Base-by-base conservation (phyloP, 108 stramenopile species). In the Cyclotella baltica region DNA sequence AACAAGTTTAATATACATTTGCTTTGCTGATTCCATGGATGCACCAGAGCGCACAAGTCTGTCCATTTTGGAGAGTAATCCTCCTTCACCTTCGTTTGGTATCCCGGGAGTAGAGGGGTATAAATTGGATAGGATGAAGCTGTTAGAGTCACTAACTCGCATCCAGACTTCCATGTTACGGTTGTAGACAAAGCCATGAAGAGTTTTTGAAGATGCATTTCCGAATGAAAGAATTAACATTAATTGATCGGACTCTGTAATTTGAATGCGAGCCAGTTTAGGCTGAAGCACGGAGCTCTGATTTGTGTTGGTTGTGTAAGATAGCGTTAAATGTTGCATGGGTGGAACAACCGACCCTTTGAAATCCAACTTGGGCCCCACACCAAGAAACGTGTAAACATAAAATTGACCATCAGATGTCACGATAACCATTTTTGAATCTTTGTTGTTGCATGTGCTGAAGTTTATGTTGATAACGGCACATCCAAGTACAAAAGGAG, bases 71-170 rank as follows among this genome's bases (percentile, higher is more conserved):
- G 86, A 74, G n/a, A 94, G 83, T 15, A 76, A 61, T 11, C 92
- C 92, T 23, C 28, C 20, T 48, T 76, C 29, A 27, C 46, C 53
- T 61, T 52, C 57, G 37, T 36, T 76, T 40, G 43, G 56, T 55
- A 13, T 36, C 23, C 70, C 40, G 2, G 93, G 91, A 3, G 91
- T 55, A 0, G 82, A 63, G 16, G 77, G 88, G 78, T 92, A 96
- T 76, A 91, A 96, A 58, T 96, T 90, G 13, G 94, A 96, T 23
- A 93, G 66, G n/a, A 93, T 74, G 67, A 93, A 96, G 33, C 88
- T 88, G 71, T 47, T 68, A 62, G 88, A 84, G 67, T 96, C 94
- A 20, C 92, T 85, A 52, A 91, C 77, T 35, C 91, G 71, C 86
- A 92, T 87, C 94, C 94, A 96, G 18, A 91, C 65, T 70, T 96